A percentile compares a stretch with the other conserved stretches of the same genome.
These are phyloP conservation scores for Fusarium nematophilum DNA, from an alignment of 2,329 filamentous ascomycete species.

Conservation along the genomic window DNA sequence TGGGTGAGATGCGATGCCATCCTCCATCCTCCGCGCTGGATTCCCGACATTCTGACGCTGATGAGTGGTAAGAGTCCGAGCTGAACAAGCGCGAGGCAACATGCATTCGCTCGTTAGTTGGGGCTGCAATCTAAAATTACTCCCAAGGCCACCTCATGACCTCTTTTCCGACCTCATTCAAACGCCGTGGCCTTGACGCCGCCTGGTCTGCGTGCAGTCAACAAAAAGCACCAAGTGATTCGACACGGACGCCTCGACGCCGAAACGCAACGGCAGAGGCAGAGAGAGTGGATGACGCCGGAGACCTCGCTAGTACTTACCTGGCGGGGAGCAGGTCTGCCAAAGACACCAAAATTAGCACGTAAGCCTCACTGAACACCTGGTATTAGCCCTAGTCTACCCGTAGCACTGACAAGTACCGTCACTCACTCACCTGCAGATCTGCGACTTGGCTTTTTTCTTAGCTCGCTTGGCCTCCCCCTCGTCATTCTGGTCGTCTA, in stretches of 20 bases:
- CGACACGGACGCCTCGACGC: slow-evolving; percentile 30
- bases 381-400: slow-evolving; percentile 12
- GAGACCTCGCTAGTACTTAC: background rate
- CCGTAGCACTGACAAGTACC: slow-evolving; percentile 25
- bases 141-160: background rate
- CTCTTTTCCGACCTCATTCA: background rate
- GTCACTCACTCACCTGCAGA: slow-evolving; percentile 27
- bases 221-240: slow-evolving; percentile 29
- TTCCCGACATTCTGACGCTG: background rate
- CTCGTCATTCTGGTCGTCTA: slow-evolving; percentile 4
- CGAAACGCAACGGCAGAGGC: slow-evolving; percentile 31
- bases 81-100: background rate
- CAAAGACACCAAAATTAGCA: slow-evolving; percentile 12
- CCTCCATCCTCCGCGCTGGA: background rate
- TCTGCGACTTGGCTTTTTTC: slow-evolving; percentile 44
- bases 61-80: slow-evolving; percentile 10
- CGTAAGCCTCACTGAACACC: slow-evolving; percentile 12
- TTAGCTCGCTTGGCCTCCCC: slow-evolving; percentile 33
- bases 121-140: no score
- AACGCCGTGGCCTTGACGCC: slow-evolving; percentile 16
- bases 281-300: slow-evolving; percentile 18
- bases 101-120: background rate
- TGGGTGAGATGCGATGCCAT: no score
- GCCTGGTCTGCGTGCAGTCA: slow-evolving; percentile 20
- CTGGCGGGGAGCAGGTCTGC: background rate